Evolutionary conservation across 2,329 filamentous ascomycete genomes (phyloP), one percentile per base, ranked within the genome.

Genomic region (Claviceps monticola): DNA sequence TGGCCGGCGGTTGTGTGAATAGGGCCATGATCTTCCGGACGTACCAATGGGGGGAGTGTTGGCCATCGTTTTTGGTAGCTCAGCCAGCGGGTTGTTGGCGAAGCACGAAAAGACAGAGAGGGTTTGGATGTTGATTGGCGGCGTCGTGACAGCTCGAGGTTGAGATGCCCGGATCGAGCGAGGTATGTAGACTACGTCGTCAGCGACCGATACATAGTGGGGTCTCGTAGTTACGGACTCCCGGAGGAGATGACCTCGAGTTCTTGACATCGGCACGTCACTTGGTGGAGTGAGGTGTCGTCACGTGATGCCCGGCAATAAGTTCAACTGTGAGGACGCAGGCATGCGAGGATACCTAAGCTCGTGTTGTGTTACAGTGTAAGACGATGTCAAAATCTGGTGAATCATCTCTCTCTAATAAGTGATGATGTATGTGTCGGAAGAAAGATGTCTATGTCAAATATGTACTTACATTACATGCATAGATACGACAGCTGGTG

Each of bases 41-140:
- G 61, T 70, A 78, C 74, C 74, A 68, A 79, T 79, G 60, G 76
- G 75, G 58, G 74, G 70, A 57, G 68, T 69, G 59, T 68, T 68
- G 54, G 75, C 71, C 76, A 79, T 79, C 52, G 66, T 68, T 58
- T 59, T 59, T 19, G 56, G 60, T 56, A 57, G 56, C 56, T 55
- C 56, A 53, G 39, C 50, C 7, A 29, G 23, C 19, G 23, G 46
- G 29, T 34, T 34, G 29, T 34, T 29, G 39, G 39, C 19, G 43
- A 46, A 23, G 13, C 5, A 51, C 41, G 43, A 49, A 23, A 49
- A 23, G 41, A 16, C 23, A 26, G 29, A 38, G 29, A 50, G 36
- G 41, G 44, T 42, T 45, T 51, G n/a, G 38, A 50, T 23, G 47
- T 54, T 49, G 54, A 50, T 34, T 55, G 55, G 49, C 51, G 37